A percentile compares a stretch with the other conserved stretches of the same genome.
These are phyloP conservation scores for Fonsecaea monophora DNA, from an alignment of 2,329 filamentous ascomycete species.

Conservation along the genomic window DNA sequence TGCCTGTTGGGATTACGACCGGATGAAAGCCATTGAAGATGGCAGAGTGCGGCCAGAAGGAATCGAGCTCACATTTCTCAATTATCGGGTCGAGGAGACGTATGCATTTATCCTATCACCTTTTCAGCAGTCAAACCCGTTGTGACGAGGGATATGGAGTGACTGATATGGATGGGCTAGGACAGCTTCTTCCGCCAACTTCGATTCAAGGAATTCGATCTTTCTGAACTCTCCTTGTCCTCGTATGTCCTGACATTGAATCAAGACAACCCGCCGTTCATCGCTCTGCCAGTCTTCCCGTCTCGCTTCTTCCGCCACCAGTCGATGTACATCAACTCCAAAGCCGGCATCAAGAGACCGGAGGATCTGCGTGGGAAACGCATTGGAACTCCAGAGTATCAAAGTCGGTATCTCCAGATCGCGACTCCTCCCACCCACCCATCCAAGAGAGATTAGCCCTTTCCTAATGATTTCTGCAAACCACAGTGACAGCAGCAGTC, in stretches of 20 bases:
- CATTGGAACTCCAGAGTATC: slow-evolving; percentile 34
- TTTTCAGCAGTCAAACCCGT: not conserved
- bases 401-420: slow-evolving; percentile 22
- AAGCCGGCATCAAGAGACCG: slow-evolving; percentile 28
- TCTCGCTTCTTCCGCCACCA: slow-evolving; percentile 34
- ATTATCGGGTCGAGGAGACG: slow-evolving; percentile 28
- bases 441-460: not conserved
- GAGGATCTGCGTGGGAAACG: slow-evolving; percentile 34
- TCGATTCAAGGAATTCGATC: slow-evolving; percentile 39
- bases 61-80: slow-evolving; percentile 45
- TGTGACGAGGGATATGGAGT: not conserved
- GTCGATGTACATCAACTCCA: slow-evolving; percentile 23
- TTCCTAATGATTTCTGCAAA: not conserved
- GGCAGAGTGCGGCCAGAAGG: slow-evolving; percentile 43
- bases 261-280: slow-evolving; percentile 34
- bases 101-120: slow-evolving; percentile 1
- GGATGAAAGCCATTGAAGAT: slow-evolving; percentile 41
- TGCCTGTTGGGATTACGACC: slow-evolving; percentile 43
- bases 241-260: slow-evolving; percentile 37
- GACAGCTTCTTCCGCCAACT: slow-evolving; percentile 24
- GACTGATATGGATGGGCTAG: not conserved
- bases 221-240: slow-evolving; percentile 40
- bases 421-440: not conserved
- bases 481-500: slow-evolving; percentile 36
- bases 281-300: slow-evolving; percentile 42